Percentiles rank a stretch among this genome's conserved stretches.
phyloP scores from a whole-genome alignment of 257 asterid genomes.

The Scutellaria barbata region DNA sequence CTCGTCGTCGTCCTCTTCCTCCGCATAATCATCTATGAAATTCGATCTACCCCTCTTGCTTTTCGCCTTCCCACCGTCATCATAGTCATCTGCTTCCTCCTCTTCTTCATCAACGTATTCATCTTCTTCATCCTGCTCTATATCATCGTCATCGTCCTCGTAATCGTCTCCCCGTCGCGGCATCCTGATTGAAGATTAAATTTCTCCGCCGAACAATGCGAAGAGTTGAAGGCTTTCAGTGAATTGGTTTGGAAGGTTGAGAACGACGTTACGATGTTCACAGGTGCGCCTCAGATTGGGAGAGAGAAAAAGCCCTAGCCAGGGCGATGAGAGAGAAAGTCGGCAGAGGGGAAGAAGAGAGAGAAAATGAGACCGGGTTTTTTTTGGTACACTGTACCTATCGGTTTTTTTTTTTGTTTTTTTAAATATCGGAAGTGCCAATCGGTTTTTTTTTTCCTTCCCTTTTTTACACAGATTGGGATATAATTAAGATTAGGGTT shows the following conservation, averaged over 20 bases:
- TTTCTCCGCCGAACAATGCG: not conserved
- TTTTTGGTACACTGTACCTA: not conserved
- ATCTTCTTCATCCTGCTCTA: constrained; percentile 62
- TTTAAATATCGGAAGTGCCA: too few relatives aligned
- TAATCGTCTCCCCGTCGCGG: constrained; percentile 62
- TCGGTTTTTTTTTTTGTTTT: too few relatives aligned
- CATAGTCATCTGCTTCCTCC: constrained; percentile 62
- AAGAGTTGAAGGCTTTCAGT: not conserved
- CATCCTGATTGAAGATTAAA: constrained; percentile 43
- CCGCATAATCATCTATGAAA: constrained; percentile 75
- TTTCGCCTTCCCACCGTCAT: constrained; percentile 63
- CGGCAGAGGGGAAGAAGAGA: not conserved
- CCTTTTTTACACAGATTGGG: too few relatives aligned
- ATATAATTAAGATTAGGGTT: too few relatives aligned
- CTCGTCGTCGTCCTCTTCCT: constrained; percentile 83
- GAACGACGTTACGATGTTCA: not conserved
- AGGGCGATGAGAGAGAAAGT: constrained; percentile 11
- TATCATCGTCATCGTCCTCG: constrained; percentile 59
- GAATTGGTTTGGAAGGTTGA: constrained; percentile 20
- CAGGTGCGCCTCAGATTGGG: constrained; percentile 20
- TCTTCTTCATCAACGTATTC: constrained; percentile 73
- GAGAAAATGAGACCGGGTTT: not conserved
- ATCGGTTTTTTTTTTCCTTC: too few relatives aligned
- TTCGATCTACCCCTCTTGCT: constrained; percentile 72
- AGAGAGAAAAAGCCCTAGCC: constrained; percentile 41